Evolutionary conservation across 2,329 filamentous ascomycete species (phyloP).

Genomic region (Aureobasidium namibiae): DNA sequence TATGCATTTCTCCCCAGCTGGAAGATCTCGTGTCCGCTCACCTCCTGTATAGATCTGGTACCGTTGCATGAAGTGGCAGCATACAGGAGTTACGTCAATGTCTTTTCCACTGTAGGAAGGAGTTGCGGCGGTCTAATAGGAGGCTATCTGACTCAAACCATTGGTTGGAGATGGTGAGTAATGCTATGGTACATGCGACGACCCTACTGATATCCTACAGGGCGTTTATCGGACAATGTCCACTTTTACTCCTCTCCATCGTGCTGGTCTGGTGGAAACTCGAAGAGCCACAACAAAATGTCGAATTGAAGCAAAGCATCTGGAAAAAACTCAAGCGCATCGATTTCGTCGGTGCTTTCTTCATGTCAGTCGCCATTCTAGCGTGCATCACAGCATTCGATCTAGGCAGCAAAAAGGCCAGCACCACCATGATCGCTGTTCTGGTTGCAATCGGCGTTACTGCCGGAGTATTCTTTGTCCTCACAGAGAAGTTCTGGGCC

Average conservation of each 20-base stretch:
- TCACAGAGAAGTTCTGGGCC: conserved; percentile 36
- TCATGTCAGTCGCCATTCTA: conserved; percentile 38
- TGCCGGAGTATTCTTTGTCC: conserved; percentile 22
- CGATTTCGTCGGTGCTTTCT: conserved; percentile 49
- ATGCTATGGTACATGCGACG: not conserved
- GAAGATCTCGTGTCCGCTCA: not conserved
- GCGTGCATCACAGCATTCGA: conserved; percentile 40
- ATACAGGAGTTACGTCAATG: conserved; percentile 45
- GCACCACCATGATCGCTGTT: conserved; percentile 24
- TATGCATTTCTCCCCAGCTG: not conserved
- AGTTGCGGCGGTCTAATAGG: conserved; percentile 49
- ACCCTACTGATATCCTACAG: conserved; percentile 19
- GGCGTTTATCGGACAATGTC: conserved; percentile 52
- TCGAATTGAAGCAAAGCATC: conserved; percentile 17
- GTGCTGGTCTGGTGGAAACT: conserved; percentile 34
- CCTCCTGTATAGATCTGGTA: conserved; percentile 27
- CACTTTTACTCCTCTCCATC: conserved; percentile 45
- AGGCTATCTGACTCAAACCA: conserved; percentile 51
- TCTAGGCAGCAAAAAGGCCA: conserved; percentile 39
- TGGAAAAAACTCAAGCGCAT: conserved; percentile 42
- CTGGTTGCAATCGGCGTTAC: conserved; percentile 22
- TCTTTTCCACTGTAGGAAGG: conserved; percentile 42
- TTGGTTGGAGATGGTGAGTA: conserved; percentile 57
- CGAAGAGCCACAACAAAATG: conserved; percentile 16
- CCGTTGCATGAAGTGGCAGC: conserved; percentile 40